phyloP scores from a whole-genome alignment of 75 land plant species.

The Adiantum capillusveneris region DNA sequence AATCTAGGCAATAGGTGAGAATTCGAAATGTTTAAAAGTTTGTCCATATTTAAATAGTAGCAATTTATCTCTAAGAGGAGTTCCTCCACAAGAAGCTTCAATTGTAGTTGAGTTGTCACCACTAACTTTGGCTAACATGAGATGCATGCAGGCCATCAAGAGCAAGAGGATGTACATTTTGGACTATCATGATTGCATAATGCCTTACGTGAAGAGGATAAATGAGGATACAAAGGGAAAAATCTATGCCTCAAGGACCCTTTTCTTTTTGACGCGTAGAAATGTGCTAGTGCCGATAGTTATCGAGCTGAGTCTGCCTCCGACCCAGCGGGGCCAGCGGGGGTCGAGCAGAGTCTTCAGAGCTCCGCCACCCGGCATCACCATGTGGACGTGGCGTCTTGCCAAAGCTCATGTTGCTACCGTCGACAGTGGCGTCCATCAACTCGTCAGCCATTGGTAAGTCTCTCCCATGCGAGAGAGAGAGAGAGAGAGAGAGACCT shows the following conservation, averaged over 20 bases:
- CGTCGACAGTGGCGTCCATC: constrained; percentile 33
- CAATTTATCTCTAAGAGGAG: no score
- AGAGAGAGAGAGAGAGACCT: no score
- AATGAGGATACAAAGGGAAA: constrained; percentile 9
- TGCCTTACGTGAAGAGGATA: constrained; percentile 22
- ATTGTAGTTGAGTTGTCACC: no score
- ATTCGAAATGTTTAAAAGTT: no score
- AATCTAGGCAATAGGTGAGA: no score
- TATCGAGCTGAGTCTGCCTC: constrained; percentile 36
- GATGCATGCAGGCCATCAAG: constrained; percentile 22
- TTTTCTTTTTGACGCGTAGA: constrained; percentile 18
- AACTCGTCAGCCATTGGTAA: constrained; percentile 29
- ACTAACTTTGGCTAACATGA: no score
- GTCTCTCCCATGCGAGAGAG: no score
- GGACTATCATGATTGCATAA: constrained; percentile 31
- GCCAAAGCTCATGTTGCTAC: constrained; percentile 27
- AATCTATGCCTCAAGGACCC: constrained; percentile 29
- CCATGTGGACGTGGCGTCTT: constrained; percentile 16
- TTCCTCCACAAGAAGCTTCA: no score
- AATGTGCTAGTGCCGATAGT: constrained; percentile 25
- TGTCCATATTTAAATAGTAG: no score
- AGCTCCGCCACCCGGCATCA: constrained; percentile 11
- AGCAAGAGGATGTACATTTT: constrained; percentile 21
- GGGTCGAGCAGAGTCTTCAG: constrained; percentile 16
- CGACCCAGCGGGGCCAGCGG: neutral